Evolutionary conservation across 2,329 filamentous ascomycete genomes (phyloP).

Genomic region (Talaromyces sp.): DNA sequence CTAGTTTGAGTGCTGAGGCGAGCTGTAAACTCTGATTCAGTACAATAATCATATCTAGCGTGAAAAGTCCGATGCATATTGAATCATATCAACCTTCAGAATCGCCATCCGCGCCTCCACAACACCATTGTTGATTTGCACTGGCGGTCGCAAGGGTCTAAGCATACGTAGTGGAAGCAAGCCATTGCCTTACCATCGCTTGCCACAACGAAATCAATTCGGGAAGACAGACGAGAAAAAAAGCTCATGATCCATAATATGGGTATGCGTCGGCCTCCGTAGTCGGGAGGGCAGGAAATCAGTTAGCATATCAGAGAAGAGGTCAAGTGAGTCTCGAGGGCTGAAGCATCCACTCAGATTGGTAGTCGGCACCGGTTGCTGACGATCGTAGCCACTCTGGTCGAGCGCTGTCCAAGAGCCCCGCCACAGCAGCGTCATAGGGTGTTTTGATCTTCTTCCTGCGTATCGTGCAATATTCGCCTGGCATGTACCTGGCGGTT

Average conservation of each 20-base stretch:
- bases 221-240: background rate
- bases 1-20: background rate
- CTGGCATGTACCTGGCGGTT: background rate
- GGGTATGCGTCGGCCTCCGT: conserved; percentile 3
- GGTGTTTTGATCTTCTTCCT: background rate
- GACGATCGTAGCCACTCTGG: conserved; percentile 17
- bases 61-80: background rate
- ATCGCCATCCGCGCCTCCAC: background rate
- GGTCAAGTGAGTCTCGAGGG: conserved; percentile 6
- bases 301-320: conserved; percentile 1
- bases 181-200: background rate
- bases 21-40: background rate
- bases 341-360: background rate
- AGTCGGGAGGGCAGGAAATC: background rate
- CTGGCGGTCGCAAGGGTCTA: background rate
- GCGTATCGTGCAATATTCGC: conserved; percentile 6
- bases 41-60: background rate
- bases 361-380: conserved; percentile 1
- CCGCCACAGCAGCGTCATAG: conserved; percentile 21
- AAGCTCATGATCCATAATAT: conserved; percentile 8
- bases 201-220: background rate
- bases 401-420: conserved; percentile 9
- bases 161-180: background rate
- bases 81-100: background rate
- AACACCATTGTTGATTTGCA: background rate